Evolutionary conservation across 2,329 filamentous ascomycete genomes (phyloP), one percentile per base, ranked within the genome.

Genomic region (Fusarium chaquense): DNA sequence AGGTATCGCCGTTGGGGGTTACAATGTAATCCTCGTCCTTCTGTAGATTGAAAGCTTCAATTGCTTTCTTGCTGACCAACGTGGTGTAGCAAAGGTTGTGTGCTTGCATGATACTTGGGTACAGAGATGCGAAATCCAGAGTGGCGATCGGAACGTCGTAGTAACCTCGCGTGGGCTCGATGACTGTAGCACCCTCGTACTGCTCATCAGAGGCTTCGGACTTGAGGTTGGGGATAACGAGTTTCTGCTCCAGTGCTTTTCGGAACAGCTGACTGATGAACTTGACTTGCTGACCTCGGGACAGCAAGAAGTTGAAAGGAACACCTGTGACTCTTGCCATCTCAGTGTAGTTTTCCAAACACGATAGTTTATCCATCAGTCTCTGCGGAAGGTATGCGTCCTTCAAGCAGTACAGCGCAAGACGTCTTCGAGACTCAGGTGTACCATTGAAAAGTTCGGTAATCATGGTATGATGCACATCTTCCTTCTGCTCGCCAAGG

Each of bases 311-410:
- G 77, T 97, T 98, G 84, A 99, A 99, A 0, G 96, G 96, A 6
- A 99, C 95, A 74, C 96, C 96, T 28, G 97, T 99, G 81, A 99
- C 96, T 88, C 96, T 96, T 61, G 96, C 95, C 96, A 99, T 99
- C 82, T 99, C 96, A 0, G 96, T 98, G 76, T 98, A 98, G 78
- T 99, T 99, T 81, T 97, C 92, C n/a, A 99, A 85, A 81, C 96
- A 98, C 77, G 97, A 98, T 28, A 99, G 85, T 80, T 99, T 99
- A 77, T 99, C 96, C 90, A 99, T 94, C 53, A 99, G 81, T 63
- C 97, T 85, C 76, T 98, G 94, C 2, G 96, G 96, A 5, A 99
- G 85, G 75, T 97, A 99, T 0, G 96, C 96, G 82, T 99, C 97
- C 81, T 99, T 99, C 71, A 99, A 81, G 81, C 96, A 99, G 83